Percentiles rank a stretch among this genome's conserved stretches.
Evolutionary conservation across 2,329 filamentous ascomycete species (phyloP).

Genomic region (Trichothecium sympodiale): DNA sequence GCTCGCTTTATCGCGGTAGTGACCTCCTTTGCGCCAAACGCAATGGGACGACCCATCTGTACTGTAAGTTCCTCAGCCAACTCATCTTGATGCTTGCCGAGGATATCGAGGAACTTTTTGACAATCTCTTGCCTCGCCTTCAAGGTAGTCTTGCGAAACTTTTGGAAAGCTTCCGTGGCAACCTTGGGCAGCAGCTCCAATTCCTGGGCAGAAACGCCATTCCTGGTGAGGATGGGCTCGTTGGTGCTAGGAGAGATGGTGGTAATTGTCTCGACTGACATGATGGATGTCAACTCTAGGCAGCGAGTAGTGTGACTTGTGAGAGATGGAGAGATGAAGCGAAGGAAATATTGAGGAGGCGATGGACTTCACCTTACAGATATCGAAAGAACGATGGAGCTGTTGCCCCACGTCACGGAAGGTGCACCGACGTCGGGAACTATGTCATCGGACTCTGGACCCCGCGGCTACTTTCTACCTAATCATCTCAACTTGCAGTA

Average conservation of each 20-base stretch:
- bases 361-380: not conserved
- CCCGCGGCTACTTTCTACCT: too few species aligned
- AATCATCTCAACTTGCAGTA: too few species aligned
- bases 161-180: constrained; percentile 64
- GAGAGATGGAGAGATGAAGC: constrained; percentile 5
- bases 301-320: not conserved
- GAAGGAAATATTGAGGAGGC: constrained; percentile 9
- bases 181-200: constrained; percentile 60
- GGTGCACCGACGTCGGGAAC: too few species aligned
- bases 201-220: constrained; percentile 60
- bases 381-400: constrained; percentile 3
- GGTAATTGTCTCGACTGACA: constrained; percentile 54
- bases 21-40: constrained; percentile 75
- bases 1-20: constrained; percentile 74
- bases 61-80: constrained; percentile 77
- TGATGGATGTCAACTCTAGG: constrained; percentile 19
- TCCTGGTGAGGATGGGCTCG: constrained; percentile 68
- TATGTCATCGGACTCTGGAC: too few species aligned
- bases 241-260: constrained; percentile 91
- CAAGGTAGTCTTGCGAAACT: constrained; percentile 65
- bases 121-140: constrained; percentile 70
- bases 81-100: constrained; percentile 63
- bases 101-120: constrained; percentile 62
- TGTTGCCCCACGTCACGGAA: constrained; percentile 15
- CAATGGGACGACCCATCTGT: constrained; percentile 91